A percentile compares a stretch with the other conserved stretches of the same genome.
These are phyloP conservation scores for Pseudoneurospora amorphoporcata DNA, from an alignment of 495 filamentous ascomycete genomes.

Conservation along the genomic window DNA sequence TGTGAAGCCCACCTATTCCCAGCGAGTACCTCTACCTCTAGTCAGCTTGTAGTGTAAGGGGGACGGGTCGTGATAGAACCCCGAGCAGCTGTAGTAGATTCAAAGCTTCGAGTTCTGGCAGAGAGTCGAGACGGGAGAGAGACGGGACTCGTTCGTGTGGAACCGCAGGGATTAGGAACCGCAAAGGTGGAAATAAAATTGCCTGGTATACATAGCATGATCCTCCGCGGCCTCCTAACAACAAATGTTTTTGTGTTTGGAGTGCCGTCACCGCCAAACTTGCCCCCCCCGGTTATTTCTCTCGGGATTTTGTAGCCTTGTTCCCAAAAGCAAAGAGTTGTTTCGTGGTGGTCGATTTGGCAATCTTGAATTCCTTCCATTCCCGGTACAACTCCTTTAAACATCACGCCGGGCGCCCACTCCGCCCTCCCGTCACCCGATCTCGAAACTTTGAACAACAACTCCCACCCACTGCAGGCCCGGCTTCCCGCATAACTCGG, in stretches of 20 bases:
- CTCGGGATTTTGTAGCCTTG: not conserved
- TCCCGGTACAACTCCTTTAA: not conserved
- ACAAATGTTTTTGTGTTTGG: not conserved
- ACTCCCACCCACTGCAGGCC: not conserved
- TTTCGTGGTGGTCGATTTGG: not conserved
- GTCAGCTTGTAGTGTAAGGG: not conserved
- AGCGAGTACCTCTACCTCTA: not conserved
- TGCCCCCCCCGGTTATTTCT: not conserved
- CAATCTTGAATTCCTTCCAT: not conserved
- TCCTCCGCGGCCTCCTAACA: not conserved
- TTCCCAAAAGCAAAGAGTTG: not conserved
- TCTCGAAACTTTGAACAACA: not conserved
- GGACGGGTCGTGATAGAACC: not conserved
- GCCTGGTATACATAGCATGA: not conserved
- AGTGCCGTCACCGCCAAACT: not conserved
- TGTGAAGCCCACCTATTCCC: not conserved
- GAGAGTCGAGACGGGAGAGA: not conserved
- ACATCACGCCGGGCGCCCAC: not conserved
- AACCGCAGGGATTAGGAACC: not conserved
- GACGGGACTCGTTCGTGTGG: not conserved
- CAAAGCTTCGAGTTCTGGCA: not conserved
- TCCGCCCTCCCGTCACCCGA: not conserved
- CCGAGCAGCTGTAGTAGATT: not conserved
- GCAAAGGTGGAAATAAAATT: not conserved
- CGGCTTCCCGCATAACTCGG: not conserved